These are phyloP conservation scores for Infundibulicybe gibba DNA, from an alignment of 768 basidiomycete genomes.

Conservation along the genomic window DNA sequence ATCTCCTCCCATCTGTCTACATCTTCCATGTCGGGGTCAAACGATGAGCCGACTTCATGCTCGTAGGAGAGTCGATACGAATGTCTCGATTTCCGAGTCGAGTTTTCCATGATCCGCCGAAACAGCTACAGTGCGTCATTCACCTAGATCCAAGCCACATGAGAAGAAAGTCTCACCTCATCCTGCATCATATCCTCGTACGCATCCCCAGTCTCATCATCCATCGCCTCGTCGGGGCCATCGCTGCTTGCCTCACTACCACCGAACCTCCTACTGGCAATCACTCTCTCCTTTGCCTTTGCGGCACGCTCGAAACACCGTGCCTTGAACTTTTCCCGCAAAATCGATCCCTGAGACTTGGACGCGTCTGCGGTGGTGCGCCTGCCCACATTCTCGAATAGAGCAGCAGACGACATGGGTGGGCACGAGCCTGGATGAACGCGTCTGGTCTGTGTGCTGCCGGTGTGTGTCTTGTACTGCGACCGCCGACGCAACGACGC, in stretches of 20 bases:
- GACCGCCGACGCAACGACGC: slow-evolving; percentile 46
- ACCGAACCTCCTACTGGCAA: slow-evolving; percentile 31
- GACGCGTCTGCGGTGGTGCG: slow-evolving; percentile 17
- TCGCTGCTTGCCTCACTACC: slow-evolving; percentile 46
- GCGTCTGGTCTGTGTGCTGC: slow-evolving; percentile 14
- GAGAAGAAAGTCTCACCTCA: slow-evolving; percentile 37
- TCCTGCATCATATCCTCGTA: slow-evolving; percentile 61
- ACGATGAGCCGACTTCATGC: slow-evolving; percentile 69
- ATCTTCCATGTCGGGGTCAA: slow-evolving; percentile 73
- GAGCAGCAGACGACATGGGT: slow-evolving; percentile 5
- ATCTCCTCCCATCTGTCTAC: slow-evolving; percentile 56
- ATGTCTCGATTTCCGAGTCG: slow-evolving; percentile 45
- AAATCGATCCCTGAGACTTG: slow-evolving; percentile 48
- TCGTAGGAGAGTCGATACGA: slow-evolving; percentile 62
- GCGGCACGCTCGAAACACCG: slow-evolving; percentile 61
- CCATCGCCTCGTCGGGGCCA: slow-evolving; percentile 33
- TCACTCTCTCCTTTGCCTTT: slow-evolving; percentile 47
- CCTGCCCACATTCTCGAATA: slow-evolving; percentile 18
- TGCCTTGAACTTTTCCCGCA: slow-evolving; percentile 58
- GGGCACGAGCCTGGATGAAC: slow-evolving; percentile 22
- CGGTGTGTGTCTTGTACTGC: slow-evolving; percentile 46
- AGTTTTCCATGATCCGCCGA: slow-evolving; percentile 56
- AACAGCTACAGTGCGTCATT: slow-evolving; percentile 46
- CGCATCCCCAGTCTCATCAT: slow-evolving; percentile 49
- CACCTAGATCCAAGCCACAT: background rate